Percentiles rank a stretch among this genome's conserved stretches.
These are phyloP conservation scores for Diplodia corticola DNA, from an alignment of 2,329 filamentous ascomycete species.

Conservation along the genomic window DNA sequence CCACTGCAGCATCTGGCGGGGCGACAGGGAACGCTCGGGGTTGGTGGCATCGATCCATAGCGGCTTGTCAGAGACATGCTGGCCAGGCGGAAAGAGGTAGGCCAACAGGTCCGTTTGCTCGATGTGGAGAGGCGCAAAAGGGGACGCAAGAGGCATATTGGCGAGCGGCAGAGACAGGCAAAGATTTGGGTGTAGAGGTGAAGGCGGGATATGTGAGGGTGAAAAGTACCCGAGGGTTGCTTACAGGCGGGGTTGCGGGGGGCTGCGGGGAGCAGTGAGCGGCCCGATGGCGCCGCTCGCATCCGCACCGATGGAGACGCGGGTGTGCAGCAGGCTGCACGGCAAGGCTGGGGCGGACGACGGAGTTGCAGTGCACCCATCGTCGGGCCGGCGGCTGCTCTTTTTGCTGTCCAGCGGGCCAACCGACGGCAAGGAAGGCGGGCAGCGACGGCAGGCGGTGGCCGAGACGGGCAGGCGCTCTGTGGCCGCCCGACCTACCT, in stretches of 20 bases:
- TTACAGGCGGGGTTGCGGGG: conserved; percentile 1
- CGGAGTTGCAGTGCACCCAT: too few species aligned
- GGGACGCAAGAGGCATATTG: conserved; percentile 74
- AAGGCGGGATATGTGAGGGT: neutral
- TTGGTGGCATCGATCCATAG: conserved; percentile 64
- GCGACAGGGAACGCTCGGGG: conserved; percentile 65
- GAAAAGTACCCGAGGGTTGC: neutral
- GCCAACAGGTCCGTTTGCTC: conserved; percentile 55
- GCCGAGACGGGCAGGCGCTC: too few species aligned
- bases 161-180: neutral
- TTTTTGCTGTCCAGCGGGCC: too few species aligned
- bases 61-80: conserved; percentile 38
- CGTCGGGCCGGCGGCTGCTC: neutral
- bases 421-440: too few species aligned
- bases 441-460: too few species aligned
- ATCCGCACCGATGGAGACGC: neutral
- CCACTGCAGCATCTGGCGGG: conserved; percentile 67
- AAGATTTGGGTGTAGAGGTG: neutral
- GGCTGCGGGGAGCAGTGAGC: neutral
- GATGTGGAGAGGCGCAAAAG: conserved; percentile 65
- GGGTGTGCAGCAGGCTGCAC: neutral
- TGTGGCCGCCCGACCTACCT: too few species aligned
- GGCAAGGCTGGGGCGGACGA: too few species aligned
- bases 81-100: conserved; percentile 36
- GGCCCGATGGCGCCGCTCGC: neutral